These are phyloP conservation scores for Stramenopiles sp. DNA, from an alignment of 352 stramenopile genomes.

Conservation along the genomic window DNA sequence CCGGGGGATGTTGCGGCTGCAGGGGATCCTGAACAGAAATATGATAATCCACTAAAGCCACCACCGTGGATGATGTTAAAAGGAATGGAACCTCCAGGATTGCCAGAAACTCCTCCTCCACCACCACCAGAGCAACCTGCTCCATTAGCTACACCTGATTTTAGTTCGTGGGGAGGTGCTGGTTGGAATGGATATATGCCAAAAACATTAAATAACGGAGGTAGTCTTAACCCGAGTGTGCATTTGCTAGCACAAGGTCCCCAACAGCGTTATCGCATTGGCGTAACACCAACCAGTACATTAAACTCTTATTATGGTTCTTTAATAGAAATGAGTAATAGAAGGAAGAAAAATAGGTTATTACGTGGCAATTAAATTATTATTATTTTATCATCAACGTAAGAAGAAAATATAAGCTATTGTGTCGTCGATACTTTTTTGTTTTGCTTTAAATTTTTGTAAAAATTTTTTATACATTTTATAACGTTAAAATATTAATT, in stretches of 20 bases:
- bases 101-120: background rate
- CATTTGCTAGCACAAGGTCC: background rate
- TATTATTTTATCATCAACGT: too few species aligned
- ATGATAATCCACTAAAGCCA: conserved; percentile 3
- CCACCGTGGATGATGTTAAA: background rate
- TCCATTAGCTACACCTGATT: background rate
- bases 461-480: too few species aligned
- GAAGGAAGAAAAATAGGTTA: background rate
- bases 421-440: too few species aligned
- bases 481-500: too few species aligned
- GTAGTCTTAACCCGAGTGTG: background rate
- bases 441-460: too few species aligned
- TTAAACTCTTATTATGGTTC: background rate
- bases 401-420: too few species aligned
- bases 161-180: background rate
- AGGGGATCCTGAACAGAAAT: background rate
- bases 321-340: background rate
- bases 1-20: background rate
- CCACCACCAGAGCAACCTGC: background rate
- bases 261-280: background rate
- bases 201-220: background rate
- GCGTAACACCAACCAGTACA: background rate
- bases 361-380: background rate
- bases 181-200: background rate
- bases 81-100: background rate